Conservation (phyloP, 768 basidiomycete species). For the Sarcodon sp. region DNA sequence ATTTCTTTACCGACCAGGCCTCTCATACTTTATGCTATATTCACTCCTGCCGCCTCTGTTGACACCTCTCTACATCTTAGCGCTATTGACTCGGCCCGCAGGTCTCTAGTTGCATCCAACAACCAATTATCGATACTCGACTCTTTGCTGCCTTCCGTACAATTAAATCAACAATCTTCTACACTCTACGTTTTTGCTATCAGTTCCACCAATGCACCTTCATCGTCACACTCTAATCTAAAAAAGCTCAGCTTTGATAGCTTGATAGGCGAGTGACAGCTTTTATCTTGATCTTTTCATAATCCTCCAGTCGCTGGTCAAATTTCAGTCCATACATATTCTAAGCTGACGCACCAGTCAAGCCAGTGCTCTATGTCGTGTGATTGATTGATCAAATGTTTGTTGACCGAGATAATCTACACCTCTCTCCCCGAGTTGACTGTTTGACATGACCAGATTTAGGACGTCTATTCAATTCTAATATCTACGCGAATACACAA, state of each 20-base stretch:
- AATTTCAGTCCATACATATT: too few relatives aligned
- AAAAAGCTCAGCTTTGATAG: conserved; percentile 31
- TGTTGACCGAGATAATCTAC: too few relatives aligned
- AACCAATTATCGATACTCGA: conserved; percentile 25
- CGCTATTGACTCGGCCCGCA: conserved; percentile 42
- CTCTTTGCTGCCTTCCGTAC: conserved; percentile 38
- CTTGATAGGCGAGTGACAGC: conserved; percentile 32
- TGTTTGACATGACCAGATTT: too few relatives aligned
- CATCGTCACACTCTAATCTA: conserved; percentile 20
- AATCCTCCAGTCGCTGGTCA: too few relatives aligned
- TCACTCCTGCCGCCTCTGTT: conserved; percentile 18
- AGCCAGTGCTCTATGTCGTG: too few relatives aligned
- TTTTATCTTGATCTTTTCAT: not conserved
- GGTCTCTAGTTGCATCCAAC: conserved; percentile 28
- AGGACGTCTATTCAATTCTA: too few relatives aligned
- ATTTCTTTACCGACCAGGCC: conserved; percentile 31
- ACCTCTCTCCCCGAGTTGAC: too few relatives aligned
- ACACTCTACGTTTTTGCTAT: conserved; percentile 49
- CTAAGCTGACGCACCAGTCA: too few relatives aligned
- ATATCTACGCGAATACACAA: too few relatives aligned
- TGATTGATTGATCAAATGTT: too few relatives aligned
- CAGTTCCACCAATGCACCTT: conserved; percentile 19
- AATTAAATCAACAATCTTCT: conserved; percentile 28
- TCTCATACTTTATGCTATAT: conserved; percentile 32
- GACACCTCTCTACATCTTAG: conserved; percentile 18